Evolutionary conservation across 1,139 yeast genomes (phyloP).

Genomic region (Blastobotrys persicus): DNA sequence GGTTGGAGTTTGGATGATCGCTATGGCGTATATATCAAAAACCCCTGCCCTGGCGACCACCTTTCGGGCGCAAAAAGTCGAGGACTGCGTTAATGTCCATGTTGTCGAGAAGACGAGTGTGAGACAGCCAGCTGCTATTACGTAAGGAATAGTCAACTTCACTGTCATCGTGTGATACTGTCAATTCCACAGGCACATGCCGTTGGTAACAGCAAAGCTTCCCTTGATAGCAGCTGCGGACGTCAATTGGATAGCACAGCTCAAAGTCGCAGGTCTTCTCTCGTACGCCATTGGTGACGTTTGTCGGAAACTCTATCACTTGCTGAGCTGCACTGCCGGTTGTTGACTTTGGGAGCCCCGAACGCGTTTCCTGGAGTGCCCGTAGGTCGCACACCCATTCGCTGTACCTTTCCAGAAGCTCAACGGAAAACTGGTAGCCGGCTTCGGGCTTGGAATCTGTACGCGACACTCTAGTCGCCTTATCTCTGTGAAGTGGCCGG

Average conservation of each 20-base stretch:
- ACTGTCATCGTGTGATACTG: background rate
- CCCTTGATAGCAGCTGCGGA: background rate
- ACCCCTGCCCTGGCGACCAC: too few species aligned
- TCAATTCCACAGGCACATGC: background rate
- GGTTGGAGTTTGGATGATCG: too few species aligned
- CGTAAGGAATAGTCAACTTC: background rate
- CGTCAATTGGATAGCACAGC: background rate
- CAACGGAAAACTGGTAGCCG: background rate
- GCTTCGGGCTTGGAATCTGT: background rate
- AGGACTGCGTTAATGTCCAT: background rate
- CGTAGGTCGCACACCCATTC: background rate
- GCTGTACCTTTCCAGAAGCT: background rate
- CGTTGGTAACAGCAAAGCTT: background rate
- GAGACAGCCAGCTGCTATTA: background rate
- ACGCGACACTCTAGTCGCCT: background rate
- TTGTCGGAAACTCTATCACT: background rate
- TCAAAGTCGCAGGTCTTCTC: background rate
- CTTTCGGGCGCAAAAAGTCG: background rate
- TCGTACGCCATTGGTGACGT: background rate
- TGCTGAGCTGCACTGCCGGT: background rate
- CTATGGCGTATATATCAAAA: too few species aligned
- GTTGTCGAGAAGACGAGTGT: background rate
- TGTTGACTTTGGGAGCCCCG: background rate
- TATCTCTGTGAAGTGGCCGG: background rate
- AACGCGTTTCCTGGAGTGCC: background rate